Base-by-base conservation (phyloP, 352 stramenopile genomes). In the Blastocystis hominis region DNA sequence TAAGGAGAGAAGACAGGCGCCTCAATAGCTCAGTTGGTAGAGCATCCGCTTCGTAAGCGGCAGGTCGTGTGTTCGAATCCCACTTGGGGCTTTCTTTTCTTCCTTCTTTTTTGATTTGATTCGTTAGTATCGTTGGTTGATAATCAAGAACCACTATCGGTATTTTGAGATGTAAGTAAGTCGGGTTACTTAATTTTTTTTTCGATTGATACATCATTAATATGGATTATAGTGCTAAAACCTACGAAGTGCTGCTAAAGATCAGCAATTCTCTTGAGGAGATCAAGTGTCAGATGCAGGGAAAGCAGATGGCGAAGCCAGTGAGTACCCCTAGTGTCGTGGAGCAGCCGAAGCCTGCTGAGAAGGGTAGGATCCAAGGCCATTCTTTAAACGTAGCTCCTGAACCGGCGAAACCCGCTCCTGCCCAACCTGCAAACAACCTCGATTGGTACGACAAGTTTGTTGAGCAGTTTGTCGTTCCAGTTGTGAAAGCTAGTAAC, bases 61-160 rank as follows among this genome's bases (percentile, higher is more conserved):
- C 68, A 78, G 68, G 68, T 78, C 68, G 68, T 78, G 68, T 78
- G 68, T 78, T 78, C 68, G 68, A 78, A 78, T 78, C 68, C 68
- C 68, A 78, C 68, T 78, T 78, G 68, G 68, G 68, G 68, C 68
- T 78, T 59, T 38, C 20, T n/a, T 30, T 78, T 78, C 42, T 78
- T 55, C 47, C 17, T 17, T 55, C 17, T 55, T 17, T 55, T 55
- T 30, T 30, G 24, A 30, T 30, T 30, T 59, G 1, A 59, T 59
- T 59, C 50, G 13, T 59, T 59, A n/a, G 50, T 59, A 59, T 59
- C 13, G 50, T 59, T 13, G 50, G n/a, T 13, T n/a, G 50, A 59
- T 59, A 20, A 59, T n/a, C n/a, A 20, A n/a, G 50, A 59, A 59
- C n/a, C 50, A 59, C 50, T 59, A n/a, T 30, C 24, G 24, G 24